Evolutionary conservation across 352 stramenopile genomes (phyloP), one percentile per base, ranked within the genome.

Genomic region (Blastocystis sp.): DNA sequence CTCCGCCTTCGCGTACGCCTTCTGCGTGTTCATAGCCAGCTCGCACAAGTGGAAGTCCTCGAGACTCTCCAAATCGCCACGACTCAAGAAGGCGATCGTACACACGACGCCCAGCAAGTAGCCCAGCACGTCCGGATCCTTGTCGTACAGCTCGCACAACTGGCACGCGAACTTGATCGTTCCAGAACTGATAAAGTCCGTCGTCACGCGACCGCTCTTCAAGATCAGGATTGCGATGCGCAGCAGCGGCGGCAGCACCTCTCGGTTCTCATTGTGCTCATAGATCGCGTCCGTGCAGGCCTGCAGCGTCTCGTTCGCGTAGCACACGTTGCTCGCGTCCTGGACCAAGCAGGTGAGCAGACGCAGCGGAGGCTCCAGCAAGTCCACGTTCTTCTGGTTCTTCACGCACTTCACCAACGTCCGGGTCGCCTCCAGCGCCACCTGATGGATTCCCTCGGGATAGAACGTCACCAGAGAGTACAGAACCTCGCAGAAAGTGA

Each of bases 71-170:
- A 85, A 37, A 13, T 68, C n/a, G n/a, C 43, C 30, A 8, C 53
- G 73, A 3, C 47, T 68, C 73, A 85, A 45, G 11, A 54, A 68
- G 18, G 73, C 73, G 56, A 85, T 85, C 45, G 53, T 62, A 18
- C 18, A 85, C 54, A 85, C 73, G 53, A 85, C 73, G 50, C 73
- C 47, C 73, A 85, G 56, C 47, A 85, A 24, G 39, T 85, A 85
- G 9, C 73, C 73, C 45, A 85, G 73, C 30, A 85, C 47, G 53
- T 68, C 73, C 54, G 73, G 73, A 50, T 68, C n/a, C 73, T 85
- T 64, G 20, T 30, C 54, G 56, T 85, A 85, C 50, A 85, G 53
- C 26, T 85, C 73, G 56, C 73, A 85, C 73, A 85, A 43, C 73
- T 62, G 55, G 73, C 54, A 85, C 43, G 68, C 53, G 47, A 85